Conservation (phyloP, 768 basidiomycete species). For the Panellus pusillus region DNA sequence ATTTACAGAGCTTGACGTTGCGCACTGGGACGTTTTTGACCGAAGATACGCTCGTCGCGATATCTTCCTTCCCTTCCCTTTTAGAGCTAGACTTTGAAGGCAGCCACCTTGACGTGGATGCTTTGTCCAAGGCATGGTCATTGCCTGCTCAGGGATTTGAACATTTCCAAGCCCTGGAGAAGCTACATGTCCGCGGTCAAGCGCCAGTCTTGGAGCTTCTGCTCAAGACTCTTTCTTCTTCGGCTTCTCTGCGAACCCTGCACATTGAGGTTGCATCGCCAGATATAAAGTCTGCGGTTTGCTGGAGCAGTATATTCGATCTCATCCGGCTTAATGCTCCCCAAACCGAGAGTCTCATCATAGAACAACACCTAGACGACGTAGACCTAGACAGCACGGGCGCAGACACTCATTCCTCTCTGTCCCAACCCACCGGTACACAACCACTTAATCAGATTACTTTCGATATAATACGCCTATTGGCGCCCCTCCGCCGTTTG, state of each 20-base stretch:
- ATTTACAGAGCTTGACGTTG: slow-evolving; percentile 38
- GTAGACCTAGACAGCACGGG: slow-evolving; percentile 24
- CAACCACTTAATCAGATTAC: slow-evolving; percentile 19
- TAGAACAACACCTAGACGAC: slow-evolving; percentile 44
- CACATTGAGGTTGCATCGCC: slow-evolving; percentile 34
- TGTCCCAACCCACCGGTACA: slow-evolving; percentile 11
- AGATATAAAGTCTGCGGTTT: slow-evolving; percentile 17
- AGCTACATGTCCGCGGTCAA: slow-evolving; percentile 41
- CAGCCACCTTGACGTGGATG: slow-evolving; percentile 33
- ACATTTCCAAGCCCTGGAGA: slow-evolving; percentile 38
- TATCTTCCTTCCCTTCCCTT: slow-evolving; percentile 39
- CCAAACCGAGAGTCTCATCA: slow-evolving; percentile 33
- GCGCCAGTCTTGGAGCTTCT: slow-evolving; percentile 34
- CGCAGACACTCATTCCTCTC: slow-evolving; percentile 14
- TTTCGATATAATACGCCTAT: slow-evolving; percentile 34
- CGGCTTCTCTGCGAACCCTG: slow-evolving; percentile 34
- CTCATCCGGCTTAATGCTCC: slow-evolving; percentile 29
- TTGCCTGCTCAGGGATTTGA: slow-evolving; percentile 3
- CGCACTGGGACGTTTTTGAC: slow-evolving; percentile 39
- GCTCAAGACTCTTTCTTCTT: slow-evolving; percentile 31
- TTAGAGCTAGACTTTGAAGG: slow-evolving; percentile 46
- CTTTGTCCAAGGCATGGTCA: slow-evolving; percentile 20
- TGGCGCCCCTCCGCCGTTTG: slow-evolving; percentile 36
- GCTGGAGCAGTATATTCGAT: slow-evolving; percentile 37
- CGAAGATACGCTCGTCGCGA: slow-evolving; percentile 34